phyloP scores from a whole-genome alignment of 176 grass and related monocot genomes.

The Carex scoparia region DNA sequence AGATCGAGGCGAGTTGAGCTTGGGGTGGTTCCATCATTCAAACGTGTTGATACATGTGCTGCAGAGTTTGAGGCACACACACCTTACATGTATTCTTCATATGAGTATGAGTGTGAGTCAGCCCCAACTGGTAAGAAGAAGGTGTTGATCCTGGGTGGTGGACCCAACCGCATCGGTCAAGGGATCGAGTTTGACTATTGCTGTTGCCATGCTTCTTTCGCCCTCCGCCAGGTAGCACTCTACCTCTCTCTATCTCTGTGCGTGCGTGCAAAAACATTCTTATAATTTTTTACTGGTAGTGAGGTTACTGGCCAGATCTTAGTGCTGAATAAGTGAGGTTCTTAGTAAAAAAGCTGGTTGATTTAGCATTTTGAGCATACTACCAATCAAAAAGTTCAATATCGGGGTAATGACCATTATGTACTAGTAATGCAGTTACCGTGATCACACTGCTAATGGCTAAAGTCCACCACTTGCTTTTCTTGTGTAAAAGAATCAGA shows the following conservation, averaged over 20 bases:
- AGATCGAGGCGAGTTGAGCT: conserved; percentile 59
- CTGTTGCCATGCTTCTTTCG: conserved; percentile 98
- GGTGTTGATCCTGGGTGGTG: conserved; percentile 96
- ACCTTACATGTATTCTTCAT: conserved; percentile 97
- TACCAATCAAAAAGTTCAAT: not conserved
- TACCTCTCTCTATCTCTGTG: conserved; percentile 22
- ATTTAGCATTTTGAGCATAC: not conserved
- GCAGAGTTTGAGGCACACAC: conserved; percentile 99
- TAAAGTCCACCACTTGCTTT: not conserved
- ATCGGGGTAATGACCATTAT: not conserved
- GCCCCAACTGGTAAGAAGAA: conserved; percentile 79
- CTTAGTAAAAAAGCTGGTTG: not conserved
- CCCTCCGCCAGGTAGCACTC: conserved; percentile 65
- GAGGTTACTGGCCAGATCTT: not conserved
- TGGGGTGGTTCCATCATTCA: conserved; percentile 71
- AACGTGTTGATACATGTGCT: conserved; percentile 97
- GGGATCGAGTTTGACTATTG: conserved; percentile 99
- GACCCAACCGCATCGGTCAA: conserved; percentile 94
- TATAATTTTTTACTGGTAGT: not conserved
- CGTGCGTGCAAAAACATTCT: not conserved
- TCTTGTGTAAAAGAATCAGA: not conserved
- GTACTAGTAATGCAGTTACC: not conserved
- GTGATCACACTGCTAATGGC: not conserved
- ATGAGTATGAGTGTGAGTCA: conserved; percentile 95
- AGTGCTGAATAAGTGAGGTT: not conserved